Evolutionary conservation across 179 eudicot genomes (phyloP).

Genomic region (Silene coronaria): DNA sequence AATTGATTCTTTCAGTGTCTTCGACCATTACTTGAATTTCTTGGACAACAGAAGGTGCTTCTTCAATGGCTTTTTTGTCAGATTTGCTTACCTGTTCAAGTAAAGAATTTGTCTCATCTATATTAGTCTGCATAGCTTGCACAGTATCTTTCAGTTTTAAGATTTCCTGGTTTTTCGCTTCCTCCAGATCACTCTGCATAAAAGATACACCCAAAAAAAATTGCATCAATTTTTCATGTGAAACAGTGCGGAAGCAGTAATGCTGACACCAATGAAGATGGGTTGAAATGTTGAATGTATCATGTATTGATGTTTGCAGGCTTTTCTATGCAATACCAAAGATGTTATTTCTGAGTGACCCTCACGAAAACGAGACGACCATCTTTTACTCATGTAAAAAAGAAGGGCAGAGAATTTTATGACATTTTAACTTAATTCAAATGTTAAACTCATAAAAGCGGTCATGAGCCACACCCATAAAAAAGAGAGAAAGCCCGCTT

Average conservation of each 20-base stretch:
- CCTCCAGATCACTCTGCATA: conserved; percentile 84
- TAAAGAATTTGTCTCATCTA: conserved; percentile 66
- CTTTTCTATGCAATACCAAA: neutral
- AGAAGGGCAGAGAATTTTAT: neutral
- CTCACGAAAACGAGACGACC: neutral
- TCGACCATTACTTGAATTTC: conserved; percentile 78
- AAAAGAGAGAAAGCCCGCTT: neutral
- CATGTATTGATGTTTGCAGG: neutral
- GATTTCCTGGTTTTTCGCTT: conserved; percentile 72
- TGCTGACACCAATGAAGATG: conserved; percentile 6
- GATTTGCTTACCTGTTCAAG: conserved; percentile 67
- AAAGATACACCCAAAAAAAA: conserved; percentile 11
- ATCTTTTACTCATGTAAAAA: conserved; percentile 1
- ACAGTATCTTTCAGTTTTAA: conserved; percentile 55
- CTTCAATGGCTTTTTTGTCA: conserved; percentile 66
- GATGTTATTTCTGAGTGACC: neutral
- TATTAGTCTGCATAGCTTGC: conserved; percentile 52
- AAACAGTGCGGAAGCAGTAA: neutral
- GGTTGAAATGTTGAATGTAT: neutral
- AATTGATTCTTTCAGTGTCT: conserved; percentile 66
- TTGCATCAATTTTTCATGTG: neutral
- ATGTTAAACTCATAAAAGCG: neutral
- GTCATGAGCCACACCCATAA: too few species aligned
- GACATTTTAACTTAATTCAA: neutral
- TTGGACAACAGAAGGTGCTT: conserved; percentile 81